phyloP scores from a whole-genome alignment of 2,329 filamentous ascomycete genomes.

The Trichoderma atroviride region DNA sequence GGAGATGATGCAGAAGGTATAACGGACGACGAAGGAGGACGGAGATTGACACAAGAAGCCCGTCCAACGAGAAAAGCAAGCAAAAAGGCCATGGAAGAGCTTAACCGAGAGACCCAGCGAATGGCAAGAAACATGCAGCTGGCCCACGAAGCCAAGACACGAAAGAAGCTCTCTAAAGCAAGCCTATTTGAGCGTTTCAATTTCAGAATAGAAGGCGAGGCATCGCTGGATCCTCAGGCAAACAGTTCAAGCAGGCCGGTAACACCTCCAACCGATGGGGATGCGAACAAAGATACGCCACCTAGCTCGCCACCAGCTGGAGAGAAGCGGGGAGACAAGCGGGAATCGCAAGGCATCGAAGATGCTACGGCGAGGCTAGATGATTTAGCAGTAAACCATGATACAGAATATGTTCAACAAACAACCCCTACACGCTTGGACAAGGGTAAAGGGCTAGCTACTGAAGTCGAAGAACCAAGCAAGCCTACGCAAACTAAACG shows the following conservation, averaged over 20 bases:
- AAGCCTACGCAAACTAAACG: slow-evolving; percentile 44
- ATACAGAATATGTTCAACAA: slow-evolving; percentile 42
- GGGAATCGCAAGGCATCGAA: slow-evolving; percentile 17
- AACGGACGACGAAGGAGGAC: slow-evolving; percentile 64
- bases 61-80: slow-evolving; percentile 82
- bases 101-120: slow-evolving; percentile 91
- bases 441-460: slow-evolving; percentile 57
- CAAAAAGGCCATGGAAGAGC: slow-evolving; percentile 93
- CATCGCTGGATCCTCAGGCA: slow-evolving; percentile 41
- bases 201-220: slow-evolving; percentile 55
- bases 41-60: slow-evolving; percentile 67
- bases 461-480: slow-evolving; percentile 26
- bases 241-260: slow-evolving; percentile 60
- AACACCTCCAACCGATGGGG: slow-evolving; percentile 56
- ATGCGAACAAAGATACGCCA: slow-evolving; percentile 62
- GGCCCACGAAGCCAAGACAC: slow-evolving; percentile 84
- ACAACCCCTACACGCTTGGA: slow-evolving; percentile 44
- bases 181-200: slow-evolving; percentile 85
- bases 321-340: slow-evolving; percentile 43
- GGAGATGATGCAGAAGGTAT: slow-evolving; percentile 54
- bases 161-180: slow-evolving; percentile 84
- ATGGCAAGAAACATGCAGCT: slow-evolving; percentile 89
- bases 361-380: slow-evolving; percentile 32
- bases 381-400: slow-evolving; percentile 41
- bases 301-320: slow-evolving; percentile 67